phyloP scores from a whole-genome alignment of 495 filamentous ascomycete species.

The Astrothelium macrocarpum region DNA sequence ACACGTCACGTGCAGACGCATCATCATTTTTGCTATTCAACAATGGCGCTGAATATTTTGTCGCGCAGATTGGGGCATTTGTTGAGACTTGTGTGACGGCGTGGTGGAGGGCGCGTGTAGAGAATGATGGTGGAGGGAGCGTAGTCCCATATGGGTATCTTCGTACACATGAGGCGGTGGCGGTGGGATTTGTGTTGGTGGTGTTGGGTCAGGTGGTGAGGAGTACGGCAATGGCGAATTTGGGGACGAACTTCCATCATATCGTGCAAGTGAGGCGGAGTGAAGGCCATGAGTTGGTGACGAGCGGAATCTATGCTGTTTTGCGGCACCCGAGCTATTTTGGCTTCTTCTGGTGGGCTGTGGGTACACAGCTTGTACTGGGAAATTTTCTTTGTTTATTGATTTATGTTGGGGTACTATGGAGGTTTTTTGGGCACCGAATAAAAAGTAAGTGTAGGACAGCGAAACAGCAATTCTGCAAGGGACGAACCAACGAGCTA shows the following conservation, averaged over 20 bases:
- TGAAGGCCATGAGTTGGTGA: slow-evolving; percentile 68
- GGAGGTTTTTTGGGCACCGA: slow-evolving; percentile 68
- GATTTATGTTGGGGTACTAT: slow-evolving; percentile 64
- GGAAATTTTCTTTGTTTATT: slow-evolving; percentile 73
- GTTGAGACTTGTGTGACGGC: slow-evolving; percentile 55
- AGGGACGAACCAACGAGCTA: slow-evolving; percentile 1
- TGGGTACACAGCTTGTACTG: slow-evolving; percentile 86
- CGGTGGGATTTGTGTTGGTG: slow-evolving; percentile 55
- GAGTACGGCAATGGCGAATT: slow-evolving; percentile 75
- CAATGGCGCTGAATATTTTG: slow-evolving; percentile 77
- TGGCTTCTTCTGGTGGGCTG: slow-evolving; percentile 94
- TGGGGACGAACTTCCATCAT: slow-evolving; percentile 89
- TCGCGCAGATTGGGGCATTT: slow-evolving; percentile 65
- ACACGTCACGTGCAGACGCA: slow-evolving; percentile 60
- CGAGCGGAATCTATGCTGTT: slow-evolving; percentile 51
- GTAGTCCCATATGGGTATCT: slow-evolving; percentile 8
- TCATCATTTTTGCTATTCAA: slow-evolving; percentile 72
- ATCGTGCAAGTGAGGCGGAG: slow-evolving; percentile 58
- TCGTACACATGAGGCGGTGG: background rate
- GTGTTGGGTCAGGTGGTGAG: slow-evolving; percentile 61
- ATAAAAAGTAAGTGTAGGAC: slow-evolving; percentile 50
- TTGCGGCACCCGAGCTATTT: slow-evolving; percentile 88
- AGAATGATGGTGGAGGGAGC: too few relatives aligned
- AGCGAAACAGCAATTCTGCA: background rate
- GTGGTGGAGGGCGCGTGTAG: too few relatives aligned